These are phyloP conservation scores for Phytophthora cryptogea DNA, from an alignment of 352 stramenopile genomes.

Conservation along the genomic window DNA sequence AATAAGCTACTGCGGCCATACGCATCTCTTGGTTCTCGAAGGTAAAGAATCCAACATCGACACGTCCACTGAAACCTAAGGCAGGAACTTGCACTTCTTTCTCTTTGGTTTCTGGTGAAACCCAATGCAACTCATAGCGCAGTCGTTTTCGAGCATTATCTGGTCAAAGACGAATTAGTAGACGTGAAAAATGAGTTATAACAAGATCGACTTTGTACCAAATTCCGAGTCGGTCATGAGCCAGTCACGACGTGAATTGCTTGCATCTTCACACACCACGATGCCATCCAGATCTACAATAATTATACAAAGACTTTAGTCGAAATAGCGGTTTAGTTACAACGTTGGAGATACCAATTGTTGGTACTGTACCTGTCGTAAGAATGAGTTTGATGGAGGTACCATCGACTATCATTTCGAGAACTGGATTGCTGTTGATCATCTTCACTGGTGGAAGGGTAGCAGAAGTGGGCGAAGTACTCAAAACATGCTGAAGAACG, in stretches of 20 bases:
- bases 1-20: slow-evolving; percentile 51
- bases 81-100: slow-evolving; percentile 35
- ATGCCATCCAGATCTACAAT: slow-evolving; percentile 29
- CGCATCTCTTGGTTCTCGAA: slow-evolving; percentile 49
- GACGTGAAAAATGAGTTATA: neutral
- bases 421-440: slow-evolving; percentile 28
- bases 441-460: slow-evolving; percentile 24
- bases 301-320: neutral
- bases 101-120: slow-evolving; percentile 25
- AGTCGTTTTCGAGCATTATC: slow-evolving; percentile 64
- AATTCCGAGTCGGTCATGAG: slow-evolving; percentile 32
- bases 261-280: slow-evolving; percentile 27
- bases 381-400: slow-evolving; percentile 19
- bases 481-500: neutral
- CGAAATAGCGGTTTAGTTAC: neutral
- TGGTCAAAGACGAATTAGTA: slow-evolving; percentile 12
- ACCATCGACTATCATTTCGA: slow-evolving; percentile 23
- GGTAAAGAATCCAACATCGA: slow-evolving; percentile 48
- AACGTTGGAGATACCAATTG: neutral
- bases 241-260: slow-evolving; percentile 28
- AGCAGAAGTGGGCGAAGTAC: neutral
- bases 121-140: slow-evolving; percentile 48
- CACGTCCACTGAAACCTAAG: slow-evolving; percentile 22
- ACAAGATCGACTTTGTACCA: slow-evolving; percentile 11
- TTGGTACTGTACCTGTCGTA: slow-evolving; percentile 25